Base-by-base conservation (phyloP, 352 stramenopile genomes). In the Phytophthora colocasiae region DNA sequence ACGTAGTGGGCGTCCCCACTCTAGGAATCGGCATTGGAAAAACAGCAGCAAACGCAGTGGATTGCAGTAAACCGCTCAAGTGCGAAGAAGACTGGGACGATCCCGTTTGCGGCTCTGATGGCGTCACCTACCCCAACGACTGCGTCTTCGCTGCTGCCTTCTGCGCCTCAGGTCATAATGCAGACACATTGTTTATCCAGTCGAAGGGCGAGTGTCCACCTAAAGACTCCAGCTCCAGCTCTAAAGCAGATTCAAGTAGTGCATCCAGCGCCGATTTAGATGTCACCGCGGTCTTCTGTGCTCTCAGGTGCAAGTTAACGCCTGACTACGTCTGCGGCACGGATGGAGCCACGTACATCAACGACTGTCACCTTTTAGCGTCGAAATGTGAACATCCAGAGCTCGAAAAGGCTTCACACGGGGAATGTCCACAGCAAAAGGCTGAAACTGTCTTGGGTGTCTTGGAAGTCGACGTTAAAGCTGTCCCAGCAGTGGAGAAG, bases 321-420 rank as follows among this genome's bases (percentile, higher is more conserved):
- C 73, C 50, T 24, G 67, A 81, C 19, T 38, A 58, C 2, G 78
- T 89, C 6, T 89, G 80, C 34, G 80, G 80, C n/a, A 81, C 65
- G 3, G 78, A 89, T 54, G 75, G 75, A 47, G 49, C 72, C 52
- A 88, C 77, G 15, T 88, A 88, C 52, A 77, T 69, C 51, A 88
- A 86, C 47, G 69, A 83, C 47, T 88, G 80, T 38, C 61, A 79
- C 22, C 55, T 85, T 2, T 36, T 89, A 27, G 69, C 77, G 2
- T 64, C 71, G 11, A 89, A 87, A 39, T 90, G 78, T 38, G 59
- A 79, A n/a, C 38, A 79, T 15, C 74, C 74, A 1, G 55, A 73
- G 19, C 49, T 90, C 6, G 63, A 81, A 39, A 89, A 85, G 27
- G 68, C 48, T 3, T 73, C 72, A 27, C 51, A 77, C 8, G 81